phyloP scores from a whole-genome alignment of 2,329 filamentous ascomycete species.

The Fusarium lyarnte region DNA sequence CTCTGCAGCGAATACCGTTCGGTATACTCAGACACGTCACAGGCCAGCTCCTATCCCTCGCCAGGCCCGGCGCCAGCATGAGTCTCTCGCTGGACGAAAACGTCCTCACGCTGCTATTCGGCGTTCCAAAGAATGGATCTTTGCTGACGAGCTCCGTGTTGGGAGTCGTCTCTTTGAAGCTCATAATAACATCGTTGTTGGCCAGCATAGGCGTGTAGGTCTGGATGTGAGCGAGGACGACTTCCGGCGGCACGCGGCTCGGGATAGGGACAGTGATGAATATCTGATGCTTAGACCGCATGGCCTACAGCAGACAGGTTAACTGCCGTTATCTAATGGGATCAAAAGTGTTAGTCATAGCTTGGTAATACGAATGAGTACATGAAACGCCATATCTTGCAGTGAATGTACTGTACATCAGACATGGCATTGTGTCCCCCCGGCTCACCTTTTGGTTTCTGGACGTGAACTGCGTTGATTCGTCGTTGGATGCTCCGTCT shows the following conservation, averaged over 20 bases:
- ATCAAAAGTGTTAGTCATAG: slow-evolving; percentile 12
- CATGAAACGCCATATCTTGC: neutral
- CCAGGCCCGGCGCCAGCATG: slow-evolving; percentile 8
- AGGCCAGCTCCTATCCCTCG: slow-evolving; percentile 18
- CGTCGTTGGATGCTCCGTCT: slow-evolving; percentile 4
- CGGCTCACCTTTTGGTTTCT: slow-evolving; percentile 2
- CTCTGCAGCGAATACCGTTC: slow-evolving; percentile 22
- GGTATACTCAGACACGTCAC: slow-evolving; percentile 21
- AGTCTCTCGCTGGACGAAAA: slow-evolving; percentile 4
- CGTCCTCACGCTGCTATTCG: slow-evolving; percentile 11
- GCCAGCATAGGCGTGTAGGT: slow-evolving; percentile 20
- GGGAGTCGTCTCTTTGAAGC: slow-evolving; percentile 14
- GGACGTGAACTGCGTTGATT: neutral
- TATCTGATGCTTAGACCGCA: slow-evolving; percentile 24
- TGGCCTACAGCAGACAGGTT: neutral
- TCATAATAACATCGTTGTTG: slow-evolving; percentile 12
- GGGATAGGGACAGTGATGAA: slow-evolving; percentile 27
- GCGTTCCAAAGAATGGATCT: slow-evolving; percentile 25
- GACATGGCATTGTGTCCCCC: neutral
- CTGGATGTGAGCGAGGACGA: slow-evolving; percentile 27
- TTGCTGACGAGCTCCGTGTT: slow-evolving; percentile 1
- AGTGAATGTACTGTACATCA: neutral
- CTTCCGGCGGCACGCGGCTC: slow-evolving; percentile 21
- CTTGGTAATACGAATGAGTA: neutral
- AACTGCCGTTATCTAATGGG: neutral